Percentiles rank a stretch among this genome's conserved stretches.
These are phyloP conservation scores for Mycena capillaripes DNA, from an alignment of 768 basidiomycete species.

Conservation along the genomic window DNA sequence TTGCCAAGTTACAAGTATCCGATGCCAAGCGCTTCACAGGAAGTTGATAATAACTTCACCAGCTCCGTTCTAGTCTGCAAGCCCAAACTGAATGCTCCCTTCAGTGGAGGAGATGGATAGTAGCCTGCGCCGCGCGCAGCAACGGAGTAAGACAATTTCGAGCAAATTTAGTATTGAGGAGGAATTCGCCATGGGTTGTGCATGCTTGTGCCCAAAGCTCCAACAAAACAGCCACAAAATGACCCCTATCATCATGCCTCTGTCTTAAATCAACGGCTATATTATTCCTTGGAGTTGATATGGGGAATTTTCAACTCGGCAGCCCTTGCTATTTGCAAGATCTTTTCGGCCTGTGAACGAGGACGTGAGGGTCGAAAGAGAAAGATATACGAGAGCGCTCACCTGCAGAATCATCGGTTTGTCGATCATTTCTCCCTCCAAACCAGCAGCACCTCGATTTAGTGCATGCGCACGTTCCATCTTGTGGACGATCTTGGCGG, in stretches of 20 bases:
- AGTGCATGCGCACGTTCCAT: conserved; percentile 60
- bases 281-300: not conserved
- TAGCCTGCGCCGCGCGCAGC: not conserved
- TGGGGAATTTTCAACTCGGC: conserved; percentile 61
- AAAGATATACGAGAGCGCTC: not conserved
- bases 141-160: not conserved
- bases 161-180: not conserved
- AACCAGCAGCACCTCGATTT: conserved; percentile 68
- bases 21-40: not conserved
- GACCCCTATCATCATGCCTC: not conserved
- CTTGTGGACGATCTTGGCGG: conserved; percentile 65
- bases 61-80: no score
- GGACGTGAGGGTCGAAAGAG: not conserved
- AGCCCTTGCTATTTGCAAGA: conserved; percentile 57
- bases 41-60: not conserved
- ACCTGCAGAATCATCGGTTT: conserved; percentile 69
- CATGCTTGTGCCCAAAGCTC: not conserved
- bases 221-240: not conserved
- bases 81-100: not conserved
- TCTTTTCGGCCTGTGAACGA: conserved; percentile 55
- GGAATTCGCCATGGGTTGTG: not conserved
- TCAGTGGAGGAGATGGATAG: not conserved
- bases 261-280: not conserved
- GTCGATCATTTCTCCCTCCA: conserved; percentile 78
- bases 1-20: conserved; percentile 2